These are phyloP conservation scores for Linum lewisii DNA, from an alignment of 345 rosid species.

Conservation along the genomic window DNA sequence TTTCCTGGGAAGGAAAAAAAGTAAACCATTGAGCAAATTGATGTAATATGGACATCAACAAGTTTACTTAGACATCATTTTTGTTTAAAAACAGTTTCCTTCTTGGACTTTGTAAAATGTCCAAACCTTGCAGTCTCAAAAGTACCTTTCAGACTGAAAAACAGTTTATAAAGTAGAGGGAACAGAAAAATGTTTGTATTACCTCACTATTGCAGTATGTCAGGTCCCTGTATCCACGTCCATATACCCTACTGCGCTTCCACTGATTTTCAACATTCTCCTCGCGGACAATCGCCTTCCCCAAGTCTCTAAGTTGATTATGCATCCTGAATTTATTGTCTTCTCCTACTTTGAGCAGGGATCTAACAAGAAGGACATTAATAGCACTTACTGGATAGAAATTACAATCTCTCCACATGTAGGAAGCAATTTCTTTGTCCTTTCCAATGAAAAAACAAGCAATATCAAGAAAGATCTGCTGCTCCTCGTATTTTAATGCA, in stretches of 20 bases:
- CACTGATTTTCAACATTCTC: not conserved
- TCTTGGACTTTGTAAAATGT: no score
- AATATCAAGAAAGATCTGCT: constrained; percentile 20
- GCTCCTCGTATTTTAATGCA: not conserved
- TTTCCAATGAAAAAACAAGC: constrained; percentile 14
- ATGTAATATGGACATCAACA: no score
- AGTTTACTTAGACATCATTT: no score
- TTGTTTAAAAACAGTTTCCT: no score
- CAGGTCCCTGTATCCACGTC: not conserved
- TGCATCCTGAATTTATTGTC: not conserved
- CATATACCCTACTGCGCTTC: not conserved
- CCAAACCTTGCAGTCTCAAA: no score
- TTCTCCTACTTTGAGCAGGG: not conserved
- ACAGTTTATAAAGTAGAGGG: not conserved
- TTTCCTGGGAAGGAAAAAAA: not conserved
- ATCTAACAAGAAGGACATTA: not conserved
- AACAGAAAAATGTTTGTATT: not conserved
- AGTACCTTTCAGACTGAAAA: no score
- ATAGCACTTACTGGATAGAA: not conserved
- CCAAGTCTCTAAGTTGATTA: not conserved
- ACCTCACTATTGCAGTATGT: not conserved
- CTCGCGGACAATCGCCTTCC: not conserved
- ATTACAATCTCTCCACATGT: not conserved
- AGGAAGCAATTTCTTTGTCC: not conserved
- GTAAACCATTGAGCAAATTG: no score